Evolutionary conservation across 2,329 filamentous ascomycete genomes (phyloP), one percentile per base, ranked within the genome.

Genomic region (Penicillium digitatum): DNA sequence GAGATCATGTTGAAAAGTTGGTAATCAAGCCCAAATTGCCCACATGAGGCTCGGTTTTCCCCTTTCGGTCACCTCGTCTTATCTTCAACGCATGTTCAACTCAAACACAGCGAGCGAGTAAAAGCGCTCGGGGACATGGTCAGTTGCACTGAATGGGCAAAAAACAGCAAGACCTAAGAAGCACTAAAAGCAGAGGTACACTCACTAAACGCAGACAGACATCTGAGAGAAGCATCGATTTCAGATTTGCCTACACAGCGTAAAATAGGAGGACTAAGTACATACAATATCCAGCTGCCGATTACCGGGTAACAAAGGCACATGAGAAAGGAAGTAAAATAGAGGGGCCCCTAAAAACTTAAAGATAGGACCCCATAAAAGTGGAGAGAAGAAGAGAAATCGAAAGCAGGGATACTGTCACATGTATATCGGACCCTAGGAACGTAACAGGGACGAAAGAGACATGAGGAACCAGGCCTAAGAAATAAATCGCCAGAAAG

Each of bases 231-330:
- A 40, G 16, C 6, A 40, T 39, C 24, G 37, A 55, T 54, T 53
- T 48, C 54, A 55, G 18, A 60, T 48, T 61, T 57, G 46, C 55
- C 48, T 59, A 49, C 39, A 27, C 40, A 31, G 31, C 39, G 31
- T 40, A 61, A 59, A 52, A 61, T 60, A 60, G 58, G 60, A 61
- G 61, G 60, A 69, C 64, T 69, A 69, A 64, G 61, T 72, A 72
- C 66, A 71, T 70, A 71, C 68, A 72, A 71, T 70, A 71, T 69
- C 66, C 67, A 69, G 65, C 65, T 70, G 65, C 60, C 66, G 62
- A 57, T 56, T 63, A 68, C 62, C 64, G 16, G 31, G 22, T 40
- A 40, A 59, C 57, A 63, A 63, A 64, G 64, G 58, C 62, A 66
- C 64, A 61, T 60, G 51, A 59, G 59, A 62, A 63, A 56, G 54